Evolutionary conservation across 116 monocot species (phyloP), one percentile per base, ranked within the genome.

Genomic region (Papilionanthe hybrid): DNA sequence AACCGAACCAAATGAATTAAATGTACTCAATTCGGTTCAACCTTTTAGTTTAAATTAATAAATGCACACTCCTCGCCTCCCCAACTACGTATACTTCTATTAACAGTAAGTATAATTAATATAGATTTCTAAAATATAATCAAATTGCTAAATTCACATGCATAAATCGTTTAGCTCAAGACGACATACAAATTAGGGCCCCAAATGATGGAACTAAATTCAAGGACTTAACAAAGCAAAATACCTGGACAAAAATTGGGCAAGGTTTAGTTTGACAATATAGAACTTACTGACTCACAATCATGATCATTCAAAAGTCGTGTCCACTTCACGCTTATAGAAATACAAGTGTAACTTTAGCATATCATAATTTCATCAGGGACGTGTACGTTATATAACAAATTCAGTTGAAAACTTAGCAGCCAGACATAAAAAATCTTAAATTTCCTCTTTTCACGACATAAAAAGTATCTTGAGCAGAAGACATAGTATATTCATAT

Each of bases 401-500:
- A 77, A 82, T 79, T 17, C 48, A 44, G 75, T n/a, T 42, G 55
- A 79, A 74, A 50, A 72, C 49, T 65, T 50, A 75, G 49, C 9
- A 42, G 30, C 44, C 44, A 18, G 55, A 87, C 94, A 84, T 83
- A 96, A 94, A 75, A 94, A 94, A 50, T 94, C 94, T 78, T 96
- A 94, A 69, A 96, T 93, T 82, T 96, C 94, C 77, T 94, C 96
- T n/a, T 66, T 94, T 96, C 45, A 96, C 96, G 42, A 94, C 89
- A 83, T 94, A 96, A 81, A 96, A 96, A 25, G 96, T 94, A 91
- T 96, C 96, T 79, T 94, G 94, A 82, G 96, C 90, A 60, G 92
- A 84, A 81, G 83, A 81, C 94, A 86, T 94, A 81, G n/a, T 88
- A 80, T 77, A 79, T 66, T 22, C 49, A 75, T 50, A 75, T 49